phyloP scores from a whole-genome alignment of 1,284 basidiomycete genomes.

The Amylostereum chailletii region DNA sequence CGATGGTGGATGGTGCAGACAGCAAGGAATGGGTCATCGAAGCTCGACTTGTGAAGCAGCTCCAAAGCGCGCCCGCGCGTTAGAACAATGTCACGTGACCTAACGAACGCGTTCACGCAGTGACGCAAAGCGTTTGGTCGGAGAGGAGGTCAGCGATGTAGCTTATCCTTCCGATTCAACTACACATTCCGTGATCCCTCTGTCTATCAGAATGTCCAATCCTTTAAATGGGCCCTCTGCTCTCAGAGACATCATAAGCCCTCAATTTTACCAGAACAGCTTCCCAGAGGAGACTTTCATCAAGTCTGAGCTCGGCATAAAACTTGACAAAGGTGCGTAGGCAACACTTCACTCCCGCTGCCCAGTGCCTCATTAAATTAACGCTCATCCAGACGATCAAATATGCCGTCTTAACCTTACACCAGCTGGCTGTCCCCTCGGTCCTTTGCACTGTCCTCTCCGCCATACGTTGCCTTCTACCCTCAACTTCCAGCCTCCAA shows the following conservation, averaged over 20 bases:
- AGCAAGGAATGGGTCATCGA: background rate
- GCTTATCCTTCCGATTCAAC: no score
- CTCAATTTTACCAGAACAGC: conserved; percentile 92
- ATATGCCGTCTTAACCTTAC: conserved; percentile 82
- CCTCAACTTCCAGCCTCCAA: conserved; percentile 82
- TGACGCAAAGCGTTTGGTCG: no score
- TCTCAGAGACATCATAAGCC: conserved; percentile 70
- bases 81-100: no score
- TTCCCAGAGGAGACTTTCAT: conserved; percentile 79
- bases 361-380: background rate
- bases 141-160: no score
- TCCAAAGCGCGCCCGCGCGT: no score
- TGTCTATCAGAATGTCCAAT: conserved; percentile 25
- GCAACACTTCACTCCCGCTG: background rate
- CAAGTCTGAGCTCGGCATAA: conserved; percentile 79
- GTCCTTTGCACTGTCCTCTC: conserved; percentile 80
- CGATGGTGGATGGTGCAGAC: background rate
- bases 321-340: conserved; percentile 80
- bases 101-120: no score
- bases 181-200: no score
- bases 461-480: conserved; percentile 83
- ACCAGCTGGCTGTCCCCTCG: conserved; percentile 80
- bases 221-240: conserved; percentile 56
- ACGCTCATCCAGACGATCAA: conserved; percentile 63
- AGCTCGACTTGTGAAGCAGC: no score